A percentile compares a stretch with the other conserved stretches of the same genome.
Conservation (phyloP, 768 basidiomycete species). For the Lactifluus rugatus region DNA sequence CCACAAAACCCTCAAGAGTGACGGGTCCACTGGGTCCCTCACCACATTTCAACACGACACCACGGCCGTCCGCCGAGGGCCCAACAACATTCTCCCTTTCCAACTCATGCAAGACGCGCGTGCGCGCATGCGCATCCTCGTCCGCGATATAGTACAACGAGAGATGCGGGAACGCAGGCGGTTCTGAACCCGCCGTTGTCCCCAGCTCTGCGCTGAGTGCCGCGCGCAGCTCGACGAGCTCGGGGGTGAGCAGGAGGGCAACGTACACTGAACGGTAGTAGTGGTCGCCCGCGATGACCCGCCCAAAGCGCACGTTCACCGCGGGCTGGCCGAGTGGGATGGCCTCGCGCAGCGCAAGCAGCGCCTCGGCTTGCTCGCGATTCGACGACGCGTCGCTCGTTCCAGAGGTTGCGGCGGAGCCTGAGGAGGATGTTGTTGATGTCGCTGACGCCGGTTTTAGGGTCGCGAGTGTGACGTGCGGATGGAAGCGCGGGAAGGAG, state of each 20-base stretch:
- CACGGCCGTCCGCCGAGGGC: slow-evolving; percentile 10
- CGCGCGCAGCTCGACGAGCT: slow-evolving; percentile 40
- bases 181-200: slow-evolving; percentile 27
- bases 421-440: not conserved
- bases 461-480: slow-evolving; percentile 62
- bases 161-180: slow-evolving; percentile 60
- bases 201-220: slow-evolving; percentile 33
- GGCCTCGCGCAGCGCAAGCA: slow-evolving; percentile 31
- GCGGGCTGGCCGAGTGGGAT: slow-evolving; percentile 29
- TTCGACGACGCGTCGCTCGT: not conserved
- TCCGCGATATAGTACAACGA: slow-evolving; percentile 68
- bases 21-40: slow-evolving; percentile 12
- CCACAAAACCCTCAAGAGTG: slow-evolving; percentile 30
- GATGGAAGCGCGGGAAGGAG: slow-evolving; percentile 49
- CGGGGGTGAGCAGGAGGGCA: slow-evolving; percentile 36
- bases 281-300: slow-evolving; percentile 46
- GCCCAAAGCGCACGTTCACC: slow-evolving; percentile 40
- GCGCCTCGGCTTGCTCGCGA: not conserved
- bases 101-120: slow-evolving; percentile 37
- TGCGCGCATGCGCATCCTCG: slow-evolving; percentile 50
- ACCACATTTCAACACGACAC: slow-evolving; percentile 29
- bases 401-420: not conserved
- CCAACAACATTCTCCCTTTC: slow-evolving; percentile 29
- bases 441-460: slow-evolving; percentile 25
- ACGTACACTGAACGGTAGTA: slow-evolving; percentile 69